Conservation (phyloP, 2,329 filamentous ascomycete species). For the Aspergillus chevalieri region DNA sequence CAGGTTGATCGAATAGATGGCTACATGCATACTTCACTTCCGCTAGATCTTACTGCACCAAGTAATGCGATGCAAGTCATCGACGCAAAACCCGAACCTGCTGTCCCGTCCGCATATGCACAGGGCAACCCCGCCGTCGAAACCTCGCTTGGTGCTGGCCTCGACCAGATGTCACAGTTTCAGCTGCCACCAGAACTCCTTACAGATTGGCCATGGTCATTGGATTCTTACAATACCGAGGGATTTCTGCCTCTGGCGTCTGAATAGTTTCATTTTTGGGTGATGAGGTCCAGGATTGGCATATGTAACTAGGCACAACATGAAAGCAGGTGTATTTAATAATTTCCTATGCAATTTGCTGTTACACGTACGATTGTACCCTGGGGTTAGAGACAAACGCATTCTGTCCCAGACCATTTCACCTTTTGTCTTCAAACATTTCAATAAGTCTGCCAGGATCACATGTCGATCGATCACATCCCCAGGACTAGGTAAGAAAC, state of each 20-base stretch:
- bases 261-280: constrained; percentile 13
- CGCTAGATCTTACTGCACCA: too few relatives aligned
- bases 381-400: too few relatives aligned
- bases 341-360: too few relatives aligned
- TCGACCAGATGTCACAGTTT: constrained; percentile 27
- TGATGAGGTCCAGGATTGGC: too few relatives aligned
- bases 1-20: constrained; percentile 43
- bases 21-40: constrained; percentile 30
- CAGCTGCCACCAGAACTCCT: constrained; percentile 39
- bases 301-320: too few relatives aligned
- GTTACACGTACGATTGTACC: too few relatives aligned
- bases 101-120: constrained; percentile 5
- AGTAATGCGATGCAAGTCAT: not conserved
- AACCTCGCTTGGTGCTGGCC: constrained; percentile 4
- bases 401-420: too few relatives aligned
- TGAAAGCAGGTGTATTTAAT: too few relatives aligned
- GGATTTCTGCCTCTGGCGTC: constrained; percentile 17
- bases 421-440: too few relatives aligned
- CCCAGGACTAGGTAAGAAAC: too few relatives aligned
- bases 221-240: constrained; percentile 17
- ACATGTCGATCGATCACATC: too few relatives aligned
- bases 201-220: constrained; percentile 37
- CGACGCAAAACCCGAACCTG: not conserved
- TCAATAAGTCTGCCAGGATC: too few relatives aligned
- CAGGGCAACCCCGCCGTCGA: constrained; percentile 1